Evolutionary conservation across 2,329 filamentous ascomycete species (phyloP), one percentile per base, ranked within the genome.

Genomic region (Neopestalotiopsis rosae): DNA sequence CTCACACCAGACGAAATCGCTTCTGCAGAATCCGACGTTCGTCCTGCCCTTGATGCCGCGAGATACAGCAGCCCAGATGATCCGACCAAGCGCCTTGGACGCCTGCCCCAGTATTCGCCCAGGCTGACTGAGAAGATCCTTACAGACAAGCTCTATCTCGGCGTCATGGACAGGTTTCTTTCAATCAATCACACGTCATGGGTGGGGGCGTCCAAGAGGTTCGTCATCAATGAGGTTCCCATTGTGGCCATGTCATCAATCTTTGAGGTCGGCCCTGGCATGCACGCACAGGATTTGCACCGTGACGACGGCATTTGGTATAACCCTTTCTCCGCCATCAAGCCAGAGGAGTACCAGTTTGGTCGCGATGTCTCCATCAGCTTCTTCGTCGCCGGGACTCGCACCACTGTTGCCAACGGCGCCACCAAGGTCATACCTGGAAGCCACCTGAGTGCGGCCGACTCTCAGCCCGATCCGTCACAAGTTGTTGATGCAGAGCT

Each of bases 351-450:
- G 28, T 58, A 58, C 9, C 56, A 58, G 10, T 49, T 75, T 4
- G 74, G 74, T 61, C 72, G 73, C 1, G 77, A 78, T 64, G 67
- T 70, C 12, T 73, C 71, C 5, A 73, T 77, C 34, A 76, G 78
- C 45, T 75, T 80, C 38, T 81, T 81, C 66, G 76, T 81, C 7
- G 80, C 76, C 0, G 79, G 73, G 6, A 79, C 75, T 63, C 71
- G 67, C 34, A 73, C 74, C 14, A 80, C 78, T 0, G 70, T 68
- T 5, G 63, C 72, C 17, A 81, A 81, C 68, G 79, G 80, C 2
- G 80, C 79, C 17, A 82, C 80, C 4, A 71, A 78, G 5, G 75
- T 81, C 68, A 76, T 82, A 40, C 80, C 80, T 1, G 78, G 79
- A 0, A 75, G 72, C n/a, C 80, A 82, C 65, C 74, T 82, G 56